Evolutionary conservation across 129 eudicot species (phyloP).

Genomic region (Erigeron canadensis): DNA sequence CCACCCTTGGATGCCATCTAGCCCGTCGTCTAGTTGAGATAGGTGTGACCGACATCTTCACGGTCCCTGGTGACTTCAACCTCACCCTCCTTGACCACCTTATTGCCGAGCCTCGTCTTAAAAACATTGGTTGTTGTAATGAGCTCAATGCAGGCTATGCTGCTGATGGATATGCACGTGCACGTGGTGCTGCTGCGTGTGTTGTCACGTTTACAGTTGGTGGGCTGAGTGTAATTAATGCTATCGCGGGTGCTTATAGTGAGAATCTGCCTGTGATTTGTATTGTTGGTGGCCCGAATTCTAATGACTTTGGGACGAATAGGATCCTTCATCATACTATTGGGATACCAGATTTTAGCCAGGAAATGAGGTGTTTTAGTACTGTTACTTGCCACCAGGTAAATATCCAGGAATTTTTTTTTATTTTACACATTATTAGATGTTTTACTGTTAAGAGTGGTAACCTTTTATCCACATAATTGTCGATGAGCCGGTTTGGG

Average conservation of each 20-base stretch:
- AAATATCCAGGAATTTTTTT: neutral
- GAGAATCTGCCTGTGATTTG: conserved; percentile 68
- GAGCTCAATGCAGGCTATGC: conserved; percentile 75
- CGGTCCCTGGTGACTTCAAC: conserved; percentile 75
- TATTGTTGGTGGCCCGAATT: conserved; percentile 64
- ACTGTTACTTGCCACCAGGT: conserved; percentile 62
- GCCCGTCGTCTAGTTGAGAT: conserved; percentile 61
- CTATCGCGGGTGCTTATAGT: conserved; percentile 70
- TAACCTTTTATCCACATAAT: too few species aligned
- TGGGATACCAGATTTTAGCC: conserved; percentile 69
- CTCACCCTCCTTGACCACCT: conserved; percentile 69
- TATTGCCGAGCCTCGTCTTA: conserved; percentile 60
- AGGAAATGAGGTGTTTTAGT: conserved; percentile 56
- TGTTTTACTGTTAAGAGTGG: too few species aligned
- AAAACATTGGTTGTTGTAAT: conserved; percentile 56
- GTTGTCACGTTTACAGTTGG: conserved; percentile 75
- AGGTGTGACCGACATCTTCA: conserved; percentile 55
- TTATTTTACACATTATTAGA: too few species aligned
- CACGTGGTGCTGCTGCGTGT: conserved; percentile 63
- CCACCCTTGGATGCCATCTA: conserved; percentile 67
- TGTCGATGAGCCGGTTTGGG: too few species aligned
- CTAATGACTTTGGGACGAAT: conserved; percentile 64
- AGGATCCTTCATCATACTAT: conserved; percentile 67
- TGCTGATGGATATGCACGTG: conserved; percentile 64
- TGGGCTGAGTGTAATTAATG: conserved; percentile 60